Evolutionary conservation across 768 basidiomycete species (phyloP), one percentile per base, ranked within the genome.

Genomic region (Mycena galopus): DNA sequence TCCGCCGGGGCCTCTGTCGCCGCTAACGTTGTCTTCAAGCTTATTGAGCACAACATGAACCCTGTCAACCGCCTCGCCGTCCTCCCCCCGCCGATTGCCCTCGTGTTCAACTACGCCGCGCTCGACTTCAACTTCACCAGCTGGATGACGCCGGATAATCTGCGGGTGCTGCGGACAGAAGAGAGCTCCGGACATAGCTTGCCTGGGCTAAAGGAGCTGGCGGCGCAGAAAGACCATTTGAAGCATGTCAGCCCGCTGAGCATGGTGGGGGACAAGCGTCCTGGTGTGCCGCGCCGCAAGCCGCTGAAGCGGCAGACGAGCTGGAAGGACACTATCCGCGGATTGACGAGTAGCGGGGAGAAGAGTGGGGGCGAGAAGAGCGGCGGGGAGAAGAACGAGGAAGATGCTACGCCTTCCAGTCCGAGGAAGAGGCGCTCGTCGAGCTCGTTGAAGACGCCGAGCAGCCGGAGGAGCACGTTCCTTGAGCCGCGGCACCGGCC

Each of bases 81-180:
- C 25, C 85, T 97, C 35, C 93, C 92, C 1, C 85, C 89, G 21
- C 98, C 98, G 1, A 83, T 93, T 44, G 94, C 94, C 1, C 86
- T 99, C 69, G 91, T 98, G 32, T 89, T 97, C 65, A 95, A 91
- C 75, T 99, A 99, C 81, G 90, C 97, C 0, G 94, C 94, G 29
- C 88, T 99, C 55, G 97, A 99, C 81, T 99, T 99, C 85, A 98
- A 99, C 81, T 98, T 97, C 78, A 96, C 96, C 0, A 97, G 96
- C 25, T 99, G 97, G 97, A 96, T 96, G 95, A 89, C 94, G 0
- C 91, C 91, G 11, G 88, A 88, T 23, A 91, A 98, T 80, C 86
- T 98, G 67, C 91, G 90, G 6, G 93, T 97, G 32, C 86, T 99
- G 17, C 90, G 93, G 64, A 90, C 93, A 3, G 97, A 99, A 80